Base-by-base conservation (phyloP, 2,329 filamentous ascomycete species). In the Thielaviopsis euricoi region DNA sequence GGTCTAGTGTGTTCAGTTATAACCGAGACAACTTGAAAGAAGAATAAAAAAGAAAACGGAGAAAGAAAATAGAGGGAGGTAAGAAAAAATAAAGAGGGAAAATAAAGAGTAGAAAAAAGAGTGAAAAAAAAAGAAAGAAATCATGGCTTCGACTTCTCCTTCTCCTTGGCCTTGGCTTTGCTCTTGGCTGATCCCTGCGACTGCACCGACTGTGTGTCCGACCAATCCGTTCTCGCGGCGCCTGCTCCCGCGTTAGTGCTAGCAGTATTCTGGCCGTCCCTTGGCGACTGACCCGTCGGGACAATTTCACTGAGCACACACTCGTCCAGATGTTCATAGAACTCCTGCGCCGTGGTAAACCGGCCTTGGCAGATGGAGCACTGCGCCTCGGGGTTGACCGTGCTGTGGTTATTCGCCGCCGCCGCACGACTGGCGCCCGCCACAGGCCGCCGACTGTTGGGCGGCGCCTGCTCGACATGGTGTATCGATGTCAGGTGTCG, bases 401-500 rank as follows among this genome's bases (percentile, higher is more conserved):
- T 56, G 48, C 55, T 53, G 19, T 54, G 25, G n/a, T 64, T 63
- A 2, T 61, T 56, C 5, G 63, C 63, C 0, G 65, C 60, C 21
- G 37, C 19, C 21, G 52, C 19, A 3, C 57, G 26, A 25, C 43
- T 26, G 21, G 50, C 21, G n/a, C 65, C 63, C n/a, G 67, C 62
- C 48, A 76, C 76, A 73, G 82, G 82, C 76, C 88, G 89, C 62
- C 89, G 82, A 69, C 87, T 87, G 69, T 95, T 95, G 0, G 90
- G 90, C 6, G 90, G 86, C 0, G 87, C 91, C 71, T 97, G 93
- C 69, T 97, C 93, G 22, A 97, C 91, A 33, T 87, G 85, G 68
- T 98, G 93, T 0, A 95, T 87, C 0, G 89, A 87, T 13, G 89
- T 95, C 56, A 98, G 75, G 69, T 98, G 93, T 55, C 91, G 79